phyloP scores from a whole-genome alignment of 495 filamentous ascomycete genomes.

The Melanomma pulvis-pyrius region DNA sequence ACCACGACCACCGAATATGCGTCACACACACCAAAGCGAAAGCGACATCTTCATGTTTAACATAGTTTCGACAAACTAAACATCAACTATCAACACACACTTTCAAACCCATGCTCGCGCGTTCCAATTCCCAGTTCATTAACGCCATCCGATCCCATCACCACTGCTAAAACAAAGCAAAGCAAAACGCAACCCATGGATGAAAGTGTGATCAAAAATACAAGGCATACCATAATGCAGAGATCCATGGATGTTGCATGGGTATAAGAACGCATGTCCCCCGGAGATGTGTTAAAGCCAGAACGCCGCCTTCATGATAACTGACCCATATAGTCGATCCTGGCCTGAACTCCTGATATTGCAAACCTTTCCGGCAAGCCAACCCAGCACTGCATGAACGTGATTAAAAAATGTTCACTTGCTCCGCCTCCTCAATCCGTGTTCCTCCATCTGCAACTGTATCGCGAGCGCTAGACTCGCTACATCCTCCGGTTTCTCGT shows the following conservation, averaged over 20 bases:
- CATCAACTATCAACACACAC: background rate
- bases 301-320: background rate
- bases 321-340: background rate
- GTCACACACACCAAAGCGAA: background rate
- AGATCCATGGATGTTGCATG: slow-evolving; percentile 3
- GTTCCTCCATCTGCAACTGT: slow-evolving; percentile 62
- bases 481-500: background rate
- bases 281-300: background rate
- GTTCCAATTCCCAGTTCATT: background rate
- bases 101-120: background rate
- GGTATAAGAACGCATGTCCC: background rate
- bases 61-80: background rate
- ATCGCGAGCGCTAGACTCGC: slow-evolving; percentile 54
- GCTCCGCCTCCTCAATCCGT: slow-evolving; percentile 57
- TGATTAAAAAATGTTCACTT: slow-evolving; percentile 20
- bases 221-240: slow-evolving; percentile 1
- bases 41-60: background rate
- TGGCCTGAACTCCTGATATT: slow-evolving; percentile 6
- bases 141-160: background rate
- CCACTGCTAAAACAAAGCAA: no score
- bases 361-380: background rate
- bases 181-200: background rate
- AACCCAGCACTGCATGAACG: background rate
- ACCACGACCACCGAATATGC: background rate
- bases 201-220: background rate